phyloP scores from a whole-genome alignment of 495 filamentous ascomycete species.

The Chlorociboria aeruginascens region DNA sequence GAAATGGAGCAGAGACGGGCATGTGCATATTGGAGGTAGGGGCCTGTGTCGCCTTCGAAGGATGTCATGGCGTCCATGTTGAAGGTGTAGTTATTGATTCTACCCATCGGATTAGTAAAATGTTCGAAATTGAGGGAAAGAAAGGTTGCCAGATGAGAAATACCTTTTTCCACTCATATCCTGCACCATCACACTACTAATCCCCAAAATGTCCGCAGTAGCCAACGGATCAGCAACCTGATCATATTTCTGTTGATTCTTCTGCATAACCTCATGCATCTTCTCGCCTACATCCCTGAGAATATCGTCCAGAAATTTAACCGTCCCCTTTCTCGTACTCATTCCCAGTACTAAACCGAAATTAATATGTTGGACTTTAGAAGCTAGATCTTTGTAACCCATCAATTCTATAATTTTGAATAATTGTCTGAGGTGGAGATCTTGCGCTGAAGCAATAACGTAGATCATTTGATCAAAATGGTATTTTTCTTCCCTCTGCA shows the following conservation, averaged over 20 bases:
- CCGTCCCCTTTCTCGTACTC: constrained; percentile 57
- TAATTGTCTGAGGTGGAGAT: constrained; percentile 58
- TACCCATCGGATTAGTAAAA: constrained; percentile 8
- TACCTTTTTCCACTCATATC: constrained; percentile 49
- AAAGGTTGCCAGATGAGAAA: too few relatives aligned
- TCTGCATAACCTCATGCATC: constrained; percentile 45
- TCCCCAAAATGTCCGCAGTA: constrained; percentile 39
- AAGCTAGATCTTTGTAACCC: constrained; percentile 48
- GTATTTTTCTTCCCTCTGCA: constrained; percentile 41
- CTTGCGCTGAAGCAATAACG: constrained; percentile 50
- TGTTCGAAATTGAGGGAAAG: too few relatives aligned
- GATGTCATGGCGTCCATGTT: constrained; percentile 57
- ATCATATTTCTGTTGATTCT: constrained; percentile 39
- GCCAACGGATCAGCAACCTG: constrained; percentile 25
- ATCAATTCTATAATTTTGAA: constrained; percentile 62
- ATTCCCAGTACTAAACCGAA: constrained; percentile 65
- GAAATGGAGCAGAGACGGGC: constrained; percentile 54
- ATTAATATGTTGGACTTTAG: constrained; percentile 56
- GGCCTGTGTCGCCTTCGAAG: constrained; percentile 61
- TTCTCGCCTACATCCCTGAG: constrained; percentile 36
- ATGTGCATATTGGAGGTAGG: constrained; percentile 59
- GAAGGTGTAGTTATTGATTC: constrained; percentile 56
- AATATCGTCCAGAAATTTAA: constrained; percentile 36
- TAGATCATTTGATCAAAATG: constrained; percentile 70
- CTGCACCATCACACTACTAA: constrained; percentile 61